Evolutionary conservation across 2,329 filamentous ascomycete species (phyloP), one percentile per base, ranked within the genome.

Genomic region (Zymoseptoria crescenta): DNA sequence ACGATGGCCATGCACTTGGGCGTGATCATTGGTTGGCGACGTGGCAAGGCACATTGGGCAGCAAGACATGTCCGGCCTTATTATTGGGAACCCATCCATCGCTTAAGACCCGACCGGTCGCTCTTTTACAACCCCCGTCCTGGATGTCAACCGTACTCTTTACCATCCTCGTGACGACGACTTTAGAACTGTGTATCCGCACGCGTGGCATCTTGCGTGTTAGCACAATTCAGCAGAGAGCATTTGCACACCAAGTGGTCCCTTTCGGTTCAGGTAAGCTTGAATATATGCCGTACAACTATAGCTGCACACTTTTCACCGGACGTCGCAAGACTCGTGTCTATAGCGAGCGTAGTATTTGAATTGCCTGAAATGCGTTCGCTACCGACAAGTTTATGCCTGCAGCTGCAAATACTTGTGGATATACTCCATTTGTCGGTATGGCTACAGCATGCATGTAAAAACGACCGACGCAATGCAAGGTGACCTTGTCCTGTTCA

Each of bases 31-130:
- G 56, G 59, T 56, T 52, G 55, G 35, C 48, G 57, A 45, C 20
- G 49, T 49, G 41, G 50, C 10, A 48, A 45, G 35, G 35, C 35
- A 45, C 13, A 52, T 60, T 60, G 59, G 59, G 59, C 59, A 57
- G 29, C 59, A 60, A 58, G 28, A 45, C 13, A 16, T 16, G n/a
- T 13, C 35, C 35, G 35, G 35, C 35, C 35, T 45, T 45, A 45
- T 45, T 45, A 45, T 16, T 56, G 49, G 49, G 55, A 49, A 55
- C 51, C 35, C 35, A 45, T 45, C 35, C n/a, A 45, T 45, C 35
- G 35, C 35, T 45, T 45, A 45, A 45, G 35, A 45, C 35, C 35
- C 35, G 35, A 45, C 35, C 35, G 35, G 13, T 45, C 35, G 35
- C 35, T 13, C 16, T 16, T n/a, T 13, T 6, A 16, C 13, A 5